These are phyloP conservation scores for Penicillium brasilianum DNA, from an alignment of 2,329 filamentous ascomycete species.

Conservation along the genomic window DNA sequence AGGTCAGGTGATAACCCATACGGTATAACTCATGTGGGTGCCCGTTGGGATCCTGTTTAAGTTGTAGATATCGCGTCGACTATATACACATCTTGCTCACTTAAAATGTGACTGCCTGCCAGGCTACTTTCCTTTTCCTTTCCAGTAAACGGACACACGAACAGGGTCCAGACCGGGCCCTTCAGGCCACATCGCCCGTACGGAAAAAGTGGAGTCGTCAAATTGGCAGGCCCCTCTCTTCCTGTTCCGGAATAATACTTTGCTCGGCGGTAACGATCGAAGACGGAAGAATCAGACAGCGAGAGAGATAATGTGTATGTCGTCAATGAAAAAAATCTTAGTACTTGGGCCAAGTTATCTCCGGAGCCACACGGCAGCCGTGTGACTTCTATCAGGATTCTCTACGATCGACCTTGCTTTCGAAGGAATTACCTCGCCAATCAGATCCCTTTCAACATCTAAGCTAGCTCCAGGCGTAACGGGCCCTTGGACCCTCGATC, in stretches of 20 bases:
- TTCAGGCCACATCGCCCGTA: constrained; percentile 23
- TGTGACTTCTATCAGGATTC: neutral
- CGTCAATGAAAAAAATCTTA: too few relatives aligned
- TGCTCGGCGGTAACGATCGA: neutral
- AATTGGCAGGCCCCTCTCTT: constrained; percentile 6
- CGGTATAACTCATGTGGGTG: neutral
- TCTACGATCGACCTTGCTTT: neutral
- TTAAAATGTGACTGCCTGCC: constrained; percentile 2
- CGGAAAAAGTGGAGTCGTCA: constrained; percentile 18
- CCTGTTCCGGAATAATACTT: neutral
- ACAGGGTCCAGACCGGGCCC: constrained; percentile 17
- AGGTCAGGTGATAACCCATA: neutral
- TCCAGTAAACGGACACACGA: constrained; percentile 25
- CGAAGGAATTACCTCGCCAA: neutral
- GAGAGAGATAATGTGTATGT: too few relatives aligned
- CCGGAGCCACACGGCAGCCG: neutral
- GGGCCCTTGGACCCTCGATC: constrained; percentile 19
- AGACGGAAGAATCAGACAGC: too few relatives aligned
- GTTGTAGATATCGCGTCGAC: neutral
- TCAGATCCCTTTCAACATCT: neutral
- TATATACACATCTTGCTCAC: neutral
- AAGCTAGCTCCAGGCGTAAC: neutral
- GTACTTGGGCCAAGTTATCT: neutral
- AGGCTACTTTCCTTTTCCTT: neutral
- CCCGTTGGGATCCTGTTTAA: neutral